These are phyloP conservation scores for Penstemon eatonii DNA, from an alignment of 257 asterid genomes.

Conservation along the genomic window DNA sequence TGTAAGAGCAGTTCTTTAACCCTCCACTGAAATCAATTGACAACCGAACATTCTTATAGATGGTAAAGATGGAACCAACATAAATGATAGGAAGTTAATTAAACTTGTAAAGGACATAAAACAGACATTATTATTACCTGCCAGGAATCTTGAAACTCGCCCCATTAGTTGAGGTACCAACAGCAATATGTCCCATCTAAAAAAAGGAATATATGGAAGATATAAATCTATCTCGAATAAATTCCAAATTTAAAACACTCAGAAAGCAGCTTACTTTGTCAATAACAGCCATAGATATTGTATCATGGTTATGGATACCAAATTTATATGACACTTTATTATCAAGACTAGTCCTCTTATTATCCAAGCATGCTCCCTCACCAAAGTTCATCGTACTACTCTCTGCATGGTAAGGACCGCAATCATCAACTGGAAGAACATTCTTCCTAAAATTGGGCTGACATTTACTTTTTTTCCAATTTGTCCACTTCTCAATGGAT, in stretches of 20 bases:
- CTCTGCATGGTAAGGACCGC: conserved; percentile 80
- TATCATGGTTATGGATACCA: conserved; percentile 72
- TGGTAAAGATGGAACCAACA: neutral
- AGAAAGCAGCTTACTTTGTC: conserved; percentile 60
- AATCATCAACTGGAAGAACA: conserved; percentile 58
- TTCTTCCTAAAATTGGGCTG: conserved; percentile 85
- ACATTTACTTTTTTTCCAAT: conserved; percentile 72
- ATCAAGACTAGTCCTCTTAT: conserved; percentile 23
- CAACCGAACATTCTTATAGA: neutral
- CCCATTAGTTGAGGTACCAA: conserved; percentile 95
- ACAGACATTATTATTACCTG: conserved; percentile 50
- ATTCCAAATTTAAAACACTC: conserved; percentile 7
- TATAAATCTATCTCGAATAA: neutral
- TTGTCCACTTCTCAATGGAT: conserved; percentile 70
- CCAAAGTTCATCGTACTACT: conserved; percentile 15
- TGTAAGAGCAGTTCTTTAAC: neutral
- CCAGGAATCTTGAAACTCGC: conserved; percentile 97
- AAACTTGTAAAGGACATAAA: neutral
- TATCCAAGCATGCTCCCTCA: conserved; percentile 38
- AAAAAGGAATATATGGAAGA: conserved; percentile 19
- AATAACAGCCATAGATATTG: conserved; percentile 94
- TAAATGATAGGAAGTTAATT: neutral
- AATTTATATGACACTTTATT: conserved; percentile 38
- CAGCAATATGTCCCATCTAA: conserved; percentile 78
- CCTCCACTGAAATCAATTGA: neutral